Evolutionary conservation across 169 alveolate species (phyloP), one percentile per base, ranked within the genome.

Genomic region (Neospora caninum): DNA sequence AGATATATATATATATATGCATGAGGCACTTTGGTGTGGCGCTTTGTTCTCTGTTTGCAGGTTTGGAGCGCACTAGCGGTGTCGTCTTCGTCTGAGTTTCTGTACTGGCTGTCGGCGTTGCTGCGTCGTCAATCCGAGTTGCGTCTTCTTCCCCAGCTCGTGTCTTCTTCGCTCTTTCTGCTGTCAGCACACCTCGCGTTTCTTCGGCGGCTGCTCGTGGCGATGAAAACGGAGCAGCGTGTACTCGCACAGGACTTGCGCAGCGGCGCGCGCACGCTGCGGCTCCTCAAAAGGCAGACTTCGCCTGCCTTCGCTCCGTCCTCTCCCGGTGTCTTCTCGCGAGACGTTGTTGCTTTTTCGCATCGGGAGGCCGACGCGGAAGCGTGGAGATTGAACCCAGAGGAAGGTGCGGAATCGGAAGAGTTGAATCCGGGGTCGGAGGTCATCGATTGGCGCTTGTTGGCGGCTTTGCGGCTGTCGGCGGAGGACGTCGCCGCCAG

Each of bases 91-190:
- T 27, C 53, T 16, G 89, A 82, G 20, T 36, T 82, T 38, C 89
- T 82, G 6, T 42, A 29, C 89, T 82, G 89, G 89, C 25, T 82
- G 34, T 22, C 89, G 69, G 89, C 64, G 0, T 49, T 82, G 69
- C 67, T 82, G 64, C 89, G 67, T 13, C 89, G 89, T 38, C 64
- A 41, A 36, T 22, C 36, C 13, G 89, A 82, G 64, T 67, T 82
- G 27, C 89, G 27, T 42, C 53, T 82, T 2, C 67, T 41, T 10
- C 89, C n/a, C 10, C 89, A 82, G 36, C 31, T 82, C 31, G 54
- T 41, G 9, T 18, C 67, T 7, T 13, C 89, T 39, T 41, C 64
- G 20, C 36, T 36, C 39, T 41, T 27, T 39, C 29, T 82, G 20
- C 64, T 42, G 34, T 18, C 18, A 0, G 38, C n/a, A 13, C 84